These are phyloP conservation scores for Epichloe scottii DNA, from an alignment of 2,329 filamentous ascomycete species.

Conservation along the genomic window DNA sequence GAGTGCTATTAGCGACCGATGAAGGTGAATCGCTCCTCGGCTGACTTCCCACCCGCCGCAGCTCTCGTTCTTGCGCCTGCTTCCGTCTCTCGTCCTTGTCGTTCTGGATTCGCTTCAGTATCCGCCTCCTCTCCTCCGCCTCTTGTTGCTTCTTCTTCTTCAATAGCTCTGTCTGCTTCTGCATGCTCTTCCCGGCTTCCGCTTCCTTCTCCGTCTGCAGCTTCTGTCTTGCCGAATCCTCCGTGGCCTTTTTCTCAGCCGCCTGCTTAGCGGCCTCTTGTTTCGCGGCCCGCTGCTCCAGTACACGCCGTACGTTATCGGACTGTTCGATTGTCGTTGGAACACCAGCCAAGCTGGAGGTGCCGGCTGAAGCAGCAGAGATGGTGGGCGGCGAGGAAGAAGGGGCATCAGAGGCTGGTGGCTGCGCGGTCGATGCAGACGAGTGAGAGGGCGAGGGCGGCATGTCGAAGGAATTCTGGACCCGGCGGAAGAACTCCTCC, in stretches of 20 bases:
- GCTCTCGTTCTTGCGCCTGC: conserved; percentile 37
- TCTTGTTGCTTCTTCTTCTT: conserved; percentile 54
- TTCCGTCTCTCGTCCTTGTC: conserved; percentile 59
- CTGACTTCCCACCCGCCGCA: conserved; percentile 20
- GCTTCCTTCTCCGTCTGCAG: conserved; percentile 32
- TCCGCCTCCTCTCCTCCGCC: conserved; percentile 54
- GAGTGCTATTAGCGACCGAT: conserved; percentile 16
- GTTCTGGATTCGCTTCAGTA: conserved; percentile 63
- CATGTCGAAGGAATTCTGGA: conserved; percentile 22
- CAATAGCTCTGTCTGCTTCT: conserved; percentile 39
- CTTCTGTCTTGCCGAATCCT: conserved; percentile 34
- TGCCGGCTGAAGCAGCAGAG: conserved; percentile 5
- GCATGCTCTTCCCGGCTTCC: conserved; percentile 20
- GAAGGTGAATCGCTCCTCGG: conserved; percentile 18
- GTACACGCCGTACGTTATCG: conserved; percentile 24
- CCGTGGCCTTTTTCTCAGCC: conserved; percentile 35
- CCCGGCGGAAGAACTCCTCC: conserved; percentile 48
- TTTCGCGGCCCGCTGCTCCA: conserved; percentile 38
- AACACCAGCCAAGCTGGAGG: conserved; percentile 9
- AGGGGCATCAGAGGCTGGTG: not conserved
- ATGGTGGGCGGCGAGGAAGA: conserved; percentile 4
- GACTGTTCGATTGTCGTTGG: conserved; percentile 16
- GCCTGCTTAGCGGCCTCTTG: conserved; percentile 30
- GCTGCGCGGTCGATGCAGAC: conserved; percentile 7
- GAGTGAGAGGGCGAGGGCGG: conserved; percentile 9